Percentiles rank a stretch among this genome's conserved stretches.
Conservation (phyloP, 1,284 basidiomycete species). For the Ceratobasidium sp. region DNA sequence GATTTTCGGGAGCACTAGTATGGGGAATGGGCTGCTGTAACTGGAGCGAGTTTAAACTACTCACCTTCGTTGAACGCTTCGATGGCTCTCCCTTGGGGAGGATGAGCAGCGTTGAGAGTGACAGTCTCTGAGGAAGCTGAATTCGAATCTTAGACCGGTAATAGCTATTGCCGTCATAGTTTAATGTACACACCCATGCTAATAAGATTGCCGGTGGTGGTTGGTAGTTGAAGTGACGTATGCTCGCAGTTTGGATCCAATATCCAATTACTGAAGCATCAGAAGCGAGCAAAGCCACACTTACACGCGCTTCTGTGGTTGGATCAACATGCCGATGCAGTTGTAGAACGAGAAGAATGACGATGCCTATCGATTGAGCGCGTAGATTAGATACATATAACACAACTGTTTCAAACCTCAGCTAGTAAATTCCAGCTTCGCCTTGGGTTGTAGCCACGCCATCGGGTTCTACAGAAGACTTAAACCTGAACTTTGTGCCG, state of each 20-base stretch:
- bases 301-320: neutral
- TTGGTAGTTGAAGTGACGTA: neutral
- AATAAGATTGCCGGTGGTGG: neutral
- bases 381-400: neutral
- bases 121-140: constrained; percentile 68
- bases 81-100: constrained; percentile 66
- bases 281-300: neutral
- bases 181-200: constrained; percentile 10
- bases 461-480: constrained; percentile 1
- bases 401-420: neutral
- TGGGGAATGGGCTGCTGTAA: no score
- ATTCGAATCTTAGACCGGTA: neutral
- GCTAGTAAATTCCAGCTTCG: constrained; percentile 1
- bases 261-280: neutral
- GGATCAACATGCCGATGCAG: neutral
- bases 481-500: neutral
- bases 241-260: neutral
- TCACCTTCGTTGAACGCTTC: constrained; percentile 64
- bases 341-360: no score
- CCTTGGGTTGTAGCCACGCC: constrained; percentile 22
- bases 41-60: neutral
- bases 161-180: neutral
- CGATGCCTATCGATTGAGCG: neutral
- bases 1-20: constrained; percentile 62
- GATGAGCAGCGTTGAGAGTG: constrained; percentile 66